These are phyloP conservation scores for Pouteria campechiana DNA, from an alignment of 179 eudicot genomes.

Conservation along the genomic window DNA sequence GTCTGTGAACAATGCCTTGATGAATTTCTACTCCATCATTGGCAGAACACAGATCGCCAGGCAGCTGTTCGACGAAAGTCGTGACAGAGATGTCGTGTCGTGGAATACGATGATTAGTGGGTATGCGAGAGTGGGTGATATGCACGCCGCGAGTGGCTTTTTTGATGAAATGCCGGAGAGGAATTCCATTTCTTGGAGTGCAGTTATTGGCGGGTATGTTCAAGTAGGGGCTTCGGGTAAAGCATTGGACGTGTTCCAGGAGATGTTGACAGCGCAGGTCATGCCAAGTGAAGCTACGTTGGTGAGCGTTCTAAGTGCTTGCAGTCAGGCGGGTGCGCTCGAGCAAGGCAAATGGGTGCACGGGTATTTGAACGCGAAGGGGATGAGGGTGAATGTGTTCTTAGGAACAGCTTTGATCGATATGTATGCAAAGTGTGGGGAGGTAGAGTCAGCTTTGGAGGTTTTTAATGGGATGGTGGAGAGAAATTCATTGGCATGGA, in stretches of 20 bases:
- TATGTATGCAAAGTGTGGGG: neutral
- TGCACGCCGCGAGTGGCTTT: constrained; percentile 13
- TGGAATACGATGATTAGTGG: constrained; percentile 25
- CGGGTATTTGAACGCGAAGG: neutral
- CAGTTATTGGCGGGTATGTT: constrained; percentile 8
- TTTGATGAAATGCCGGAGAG: constrained; percentile 6
- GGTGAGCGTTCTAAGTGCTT: constrained; percentile 13
- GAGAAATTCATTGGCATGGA: neutral
- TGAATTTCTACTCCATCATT: too few relatives aligned
- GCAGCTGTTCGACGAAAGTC: constrained; percentile 36
- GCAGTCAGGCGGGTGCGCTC: constrained; percentile 12
- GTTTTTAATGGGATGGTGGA: neutral
- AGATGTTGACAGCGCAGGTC: constrained; percentile 6
- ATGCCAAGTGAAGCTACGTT: constrained; percentile 9
- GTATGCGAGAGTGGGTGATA: constrained; percentile 22
- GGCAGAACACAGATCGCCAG: too few relatives aligned
- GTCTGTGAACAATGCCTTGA: too few relatives aligned
- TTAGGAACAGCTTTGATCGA: neutral
- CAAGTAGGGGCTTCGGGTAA: constrained; percentile 6
- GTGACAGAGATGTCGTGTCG: constrained; percentile 18
- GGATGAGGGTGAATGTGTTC: neutral
- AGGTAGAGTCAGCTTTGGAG: neutral
- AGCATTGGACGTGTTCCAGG: constrained; percentile 9
- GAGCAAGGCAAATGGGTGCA: constrained; percentile 15
- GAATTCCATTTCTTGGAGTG: constrained; percentile 13